phyloP scores from a whole-genome alignment of 2,329 filamentous ascomycete species.

The Pseudopithomyces maydicus region DNA sequence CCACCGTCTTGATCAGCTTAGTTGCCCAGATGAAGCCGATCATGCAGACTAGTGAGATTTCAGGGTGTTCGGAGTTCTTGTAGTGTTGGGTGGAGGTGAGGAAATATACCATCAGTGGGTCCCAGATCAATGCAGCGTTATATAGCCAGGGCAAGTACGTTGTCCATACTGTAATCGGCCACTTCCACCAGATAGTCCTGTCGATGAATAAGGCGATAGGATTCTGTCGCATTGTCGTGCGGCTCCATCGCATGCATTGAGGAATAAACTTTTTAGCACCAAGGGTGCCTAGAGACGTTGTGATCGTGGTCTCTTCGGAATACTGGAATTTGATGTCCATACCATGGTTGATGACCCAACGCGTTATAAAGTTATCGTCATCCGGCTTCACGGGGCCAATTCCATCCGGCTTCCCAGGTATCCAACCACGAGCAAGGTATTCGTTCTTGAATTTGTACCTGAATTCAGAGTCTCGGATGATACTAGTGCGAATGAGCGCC shows the following conservation, averaged over 20 bases:
- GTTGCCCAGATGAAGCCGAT: constrained; percentile 20
- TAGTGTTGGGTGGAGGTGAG: constrained; percentile 16
- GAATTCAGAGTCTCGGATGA: constrained; percentile 29
- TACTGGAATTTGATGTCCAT: constrained; percentile 61
- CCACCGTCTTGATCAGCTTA: constrained; percentile 27
- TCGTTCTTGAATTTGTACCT: constrained; percentile 25
- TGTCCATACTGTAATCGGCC: constrained; percentile 28
- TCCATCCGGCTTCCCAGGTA: constrained; percentile 7
- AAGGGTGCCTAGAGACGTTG: constrained; percentile 50
- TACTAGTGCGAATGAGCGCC: constrained; percentile 24
- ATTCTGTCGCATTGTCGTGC: constrained; percentile 30
- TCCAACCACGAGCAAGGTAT: constrained; percentile 10
- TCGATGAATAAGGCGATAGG: constrained; percentile 24
- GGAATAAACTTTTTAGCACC: constrained; percentile 19
- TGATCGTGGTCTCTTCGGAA: constrained; percentile 52
- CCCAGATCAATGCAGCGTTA: constrained; percentile 30
- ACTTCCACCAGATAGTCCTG: constrained; percentile 28
- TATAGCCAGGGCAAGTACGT: constrained; percentile 32
- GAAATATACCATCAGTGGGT: constrained; percentile 14
- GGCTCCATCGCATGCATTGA: constrained; percentile 34
- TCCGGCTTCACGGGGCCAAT: constrained; percentile 30
- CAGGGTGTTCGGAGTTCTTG: constrained; percentile 4
- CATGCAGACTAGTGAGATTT: constrained; percentile 1
- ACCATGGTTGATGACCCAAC: constrained; percentile 53
- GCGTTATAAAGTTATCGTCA: constrained; percentile 56